These are phyloP conservation scores for Symbiodinium natans DNA, from an alignment of 73 alveolate genomes.

Conservation along the genomic window DNA sequence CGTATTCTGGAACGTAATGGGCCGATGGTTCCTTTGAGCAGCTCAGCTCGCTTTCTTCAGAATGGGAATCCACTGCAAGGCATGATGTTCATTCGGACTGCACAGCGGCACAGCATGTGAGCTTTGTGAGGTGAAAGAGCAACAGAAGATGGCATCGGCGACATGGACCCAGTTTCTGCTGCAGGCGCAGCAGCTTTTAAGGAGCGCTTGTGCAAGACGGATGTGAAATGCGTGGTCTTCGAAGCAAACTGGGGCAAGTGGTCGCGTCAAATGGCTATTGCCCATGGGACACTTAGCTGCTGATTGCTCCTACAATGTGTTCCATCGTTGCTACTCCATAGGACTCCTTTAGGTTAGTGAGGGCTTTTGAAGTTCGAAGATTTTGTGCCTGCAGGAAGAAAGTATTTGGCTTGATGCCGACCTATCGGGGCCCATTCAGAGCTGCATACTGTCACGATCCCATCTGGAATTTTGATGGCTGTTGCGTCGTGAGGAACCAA, in stretches of 20 bases:
- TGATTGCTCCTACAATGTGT: too few species aligned
- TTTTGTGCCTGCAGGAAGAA: not conserved
- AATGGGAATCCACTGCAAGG: too few species aligned
- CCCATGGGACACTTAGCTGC: not conserved
- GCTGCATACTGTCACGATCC: not conserved
- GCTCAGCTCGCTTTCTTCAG: not conserved
- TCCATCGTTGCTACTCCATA: not conserved
- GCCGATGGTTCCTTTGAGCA: slow-evolving; percentile 1
- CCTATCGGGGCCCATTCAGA: slow-evolving; percentile 1
- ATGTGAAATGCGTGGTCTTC: not conserved
- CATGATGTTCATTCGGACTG: too few species aligned
- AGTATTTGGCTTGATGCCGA: not conserved
- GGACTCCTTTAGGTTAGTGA: too few species aligned
- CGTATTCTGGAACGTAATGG: not conserved
- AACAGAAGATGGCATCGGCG: not conserved
- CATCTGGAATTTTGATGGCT: not conserved
- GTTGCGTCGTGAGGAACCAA: not conserved
- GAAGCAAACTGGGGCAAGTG: not conserved
- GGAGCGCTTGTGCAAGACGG: not conserved
- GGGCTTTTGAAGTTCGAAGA: too few species aligned
- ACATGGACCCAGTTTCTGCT: not conserved
- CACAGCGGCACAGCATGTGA: too few species aligned
- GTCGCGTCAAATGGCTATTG: not conserved
- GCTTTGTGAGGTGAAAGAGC: not conserved
- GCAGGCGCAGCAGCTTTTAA: not conserved